Base-by-base conservation (phyloP, 2,329 filamentous ascomycete species). In the Sarocladium oryzae region DNA sequence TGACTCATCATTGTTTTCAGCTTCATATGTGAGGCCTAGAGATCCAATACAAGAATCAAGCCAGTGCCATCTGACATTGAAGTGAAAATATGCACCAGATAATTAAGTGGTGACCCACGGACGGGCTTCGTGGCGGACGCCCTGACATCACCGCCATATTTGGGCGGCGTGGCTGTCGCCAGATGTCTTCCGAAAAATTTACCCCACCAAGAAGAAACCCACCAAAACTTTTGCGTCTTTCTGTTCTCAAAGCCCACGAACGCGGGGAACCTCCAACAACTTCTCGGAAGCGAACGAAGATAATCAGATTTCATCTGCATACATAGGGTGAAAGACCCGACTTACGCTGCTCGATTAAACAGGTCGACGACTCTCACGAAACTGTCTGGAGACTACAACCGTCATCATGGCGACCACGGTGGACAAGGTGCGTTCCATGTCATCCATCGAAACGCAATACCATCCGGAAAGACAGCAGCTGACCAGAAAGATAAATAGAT, bases 381-480 rank as follows among this genome's bases (percentile, higher is more conserved):
- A 35, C n/a, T 51, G 30, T 28, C 43, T 28, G 7, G 20, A 49
- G 46, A 32, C 46, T 28, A 36, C n/a, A n/a, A 49, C 46, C 30
- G 30, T 67, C 76, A 87, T 70, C 64, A 97, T 97, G 93, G 79
- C 92, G 79, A 97, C 92, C 55, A 97, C 92, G 37, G 90, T 96
- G 68, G 92, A 97, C 64, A 97, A 97, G 86, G 89, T 88, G 67
- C 60, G 79, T 63, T 40, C 53, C 40, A 28, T 37, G 21, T 21
- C 6, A 37, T 26, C 21, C 8, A 43, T 16, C 9, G 21, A 32
- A 11, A 15, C n/a, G n/a, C n/a, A n/a, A 24, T 33, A 13, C 33
- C n/a, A 28, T 5, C 11, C 11, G 3, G 9, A 35, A 36, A 18
- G 32, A 49, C 18, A 10, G 18, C 51, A 51, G 52, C 49, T 55